Percentiles rank a stretch among this genome's conserved stretches.
Conservation (phyloP, 2,329 filamentous ascomycete genomes). For the Colletotrichum sp. region DNA sequence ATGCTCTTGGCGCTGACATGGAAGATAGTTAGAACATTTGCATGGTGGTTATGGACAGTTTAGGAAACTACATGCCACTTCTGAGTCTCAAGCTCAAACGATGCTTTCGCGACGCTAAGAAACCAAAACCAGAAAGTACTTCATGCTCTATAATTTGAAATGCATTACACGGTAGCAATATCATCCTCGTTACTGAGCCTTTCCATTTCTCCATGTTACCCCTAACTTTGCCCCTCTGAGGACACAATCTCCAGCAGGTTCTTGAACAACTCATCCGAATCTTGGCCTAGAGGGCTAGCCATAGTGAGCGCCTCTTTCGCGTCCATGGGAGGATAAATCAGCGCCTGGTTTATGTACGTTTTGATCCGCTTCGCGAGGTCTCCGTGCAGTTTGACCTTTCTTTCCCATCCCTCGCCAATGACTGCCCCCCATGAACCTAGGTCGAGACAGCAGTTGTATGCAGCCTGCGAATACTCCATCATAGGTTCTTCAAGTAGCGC, state of each 20-base stretch:
- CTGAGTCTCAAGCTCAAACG: not conserved
- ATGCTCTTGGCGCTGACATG: not conserved
- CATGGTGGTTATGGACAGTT: not conserved
- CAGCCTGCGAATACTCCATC: constrained; percentile 31
- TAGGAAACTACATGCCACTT: not conserved
- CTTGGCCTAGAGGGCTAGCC: constrained; percentile 24
- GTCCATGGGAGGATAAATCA: constrained; percentile 36
- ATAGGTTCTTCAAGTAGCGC: constrained; percentile 31
- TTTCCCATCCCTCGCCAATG: constrained; percentile 33
- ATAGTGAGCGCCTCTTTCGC: constrained; percentile 25
- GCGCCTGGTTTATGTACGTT: constrained; percentile 32
- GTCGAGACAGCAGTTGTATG: constrained; percentile 39
- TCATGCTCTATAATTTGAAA: accelerated
- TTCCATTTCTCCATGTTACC: not conserved
- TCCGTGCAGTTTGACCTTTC: constrained; percentile 30
- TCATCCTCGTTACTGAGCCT: not conserved
- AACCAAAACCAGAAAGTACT: not conserved
- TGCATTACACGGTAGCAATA: accelerated
- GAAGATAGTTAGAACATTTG: not conserved
- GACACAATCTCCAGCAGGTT: not conserved
- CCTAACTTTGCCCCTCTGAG: not conserved
- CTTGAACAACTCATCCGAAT: constrained; percentile 8
- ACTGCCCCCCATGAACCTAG: constrained; percentile 35
- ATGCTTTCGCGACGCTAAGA: accelerated
- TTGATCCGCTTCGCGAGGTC: constrained; percentile 36